A percentile compares a stretch with the other conserved stretches of the same genome.
Evolutionary conservation across 2,329 filamentous ascomycete species (phyloP).

Genomic region (Pseudomassariella vexata): DNA sequence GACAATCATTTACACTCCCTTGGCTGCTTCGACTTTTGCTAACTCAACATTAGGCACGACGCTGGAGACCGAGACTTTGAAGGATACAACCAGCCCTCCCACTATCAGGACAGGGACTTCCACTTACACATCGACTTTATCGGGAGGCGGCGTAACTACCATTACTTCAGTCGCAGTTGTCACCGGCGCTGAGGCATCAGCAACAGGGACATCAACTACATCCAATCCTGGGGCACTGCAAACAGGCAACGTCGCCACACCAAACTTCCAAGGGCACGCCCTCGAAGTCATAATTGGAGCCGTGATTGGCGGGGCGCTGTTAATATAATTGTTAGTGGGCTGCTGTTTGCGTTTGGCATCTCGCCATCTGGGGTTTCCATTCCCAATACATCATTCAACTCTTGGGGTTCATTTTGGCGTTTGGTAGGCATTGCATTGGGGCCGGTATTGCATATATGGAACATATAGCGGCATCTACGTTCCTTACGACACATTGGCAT

Average conservation of each 20-base stretch:
- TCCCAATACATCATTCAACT: background rate
- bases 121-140: slow-evolving; percentile 22
- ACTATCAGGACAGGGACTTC: slow-evolving; percentile 17
- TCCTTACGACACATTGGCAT: slow-evolving; percentile 13
- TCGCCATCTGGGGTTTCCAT: slow-evolving; percentile 3
- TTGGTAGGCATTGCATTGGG: background rate
- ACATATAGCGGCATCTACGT: slow-evolving; percentile 16
- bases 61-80: too few species aligned
- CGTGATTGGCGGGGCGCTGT: slow-evolving; percentile 18
- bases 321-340: slow-evolving; percentile 8
- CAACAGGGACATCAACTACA: slow-evolving; percentile 10
- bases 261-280: slow-evolving; percentile 8
- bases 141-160: slow-evolving; percentile 21
- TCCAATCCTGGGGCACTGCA: slow-evolving; percentile 17
- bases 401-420: slow-evolving; percentile 1
- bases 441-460: slow-evolving; percentile 10
- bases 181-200: slow-evolving; percentile 11
- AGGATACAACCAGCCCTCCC: slow-evolving; percentile 11
- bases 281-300: slow-evolving; percentile 17
- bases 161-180: slow-evolving; percentile 23
- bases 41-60: too few species aligned
- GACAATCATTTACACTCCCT: too few species aligned
- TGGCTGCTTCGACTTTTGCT: too few species aligned
- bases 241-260: slow-evolving; percentile 13
- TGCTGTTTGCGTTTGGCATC: background rate